These are phyloP conservation scores for Polychaeton citri DNA, from an alignment of 2,329 filamentous ascomycete genomes.

Conservation along the genomic window DNA sequence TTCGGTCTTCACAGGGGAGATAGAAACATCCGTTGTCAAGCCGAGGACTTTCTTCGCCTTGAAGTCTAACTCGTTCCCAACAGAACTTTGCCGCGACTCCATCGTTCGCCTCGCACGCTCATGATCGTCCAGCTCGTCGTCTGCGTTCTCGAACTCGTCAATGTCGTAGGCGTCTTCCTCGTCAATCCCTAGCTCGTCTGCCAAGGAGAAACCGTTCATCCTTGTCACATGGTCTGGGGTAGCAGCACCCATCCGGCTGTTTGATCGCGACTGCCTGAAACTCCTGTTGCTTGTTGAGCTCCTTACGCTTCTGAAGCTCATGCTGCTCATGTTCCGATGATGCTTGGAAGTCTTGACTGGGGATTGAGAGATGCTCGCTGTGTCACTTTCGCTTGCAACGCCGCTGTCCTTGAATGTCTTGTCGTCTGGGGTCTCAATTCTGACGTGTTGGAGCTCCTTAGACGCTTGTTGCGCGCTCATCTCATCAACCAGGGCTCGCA, in stretches of 20 bases:
- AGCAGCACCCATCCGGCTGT: conserved; percentile 11
- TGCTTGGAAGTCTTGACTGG: conserved; percentile 10
- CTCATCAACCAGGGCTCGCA: conserved; percentile 77
- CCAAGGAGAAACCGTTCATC: conserved; percentile 60
- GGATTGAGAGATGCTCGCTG: conserved; percentile 47
- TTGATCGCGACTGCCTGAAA: conserved; percentile 2
- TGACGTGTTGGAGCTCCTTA: conserved; percentile 27
- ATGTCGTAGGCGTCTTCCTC: conserved; percentile 55
- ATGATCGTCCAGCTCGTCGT: conserved; percentile 43
- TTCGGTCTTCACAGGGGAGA: conserved; percentile 1
- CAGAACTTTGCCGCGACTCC: conserved; percentile 27
- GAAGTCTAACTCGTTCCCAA: conserved; percentile 22
- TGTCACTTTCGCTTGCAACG: conserved; percentile 47
- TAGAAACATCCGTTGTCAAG: conserved; percentile 10
- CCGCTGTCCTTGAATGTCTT: conserved; percentile 47
- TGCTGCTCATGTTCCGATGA: conserved; percentile 21
- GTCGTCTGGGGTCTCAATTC: conserved; percentile 27
- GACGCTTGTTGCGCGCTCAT: conserved; percentile 56
- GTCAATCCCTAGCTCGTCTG: conserved; percentile 81
- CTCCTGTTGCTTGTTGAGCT: conserved; percentile 5
- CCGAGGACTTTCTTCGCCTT: conserved; percentile 35
- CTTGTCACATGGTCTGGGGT: conserved; percentile 41
- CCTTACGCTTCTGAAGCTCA: conserved; percentile 11
- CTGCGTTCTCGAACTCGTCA: conserved; percentile 46
- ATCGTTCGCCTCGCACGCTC: conserved; percentile 25